phyloP scores from a whole-genome alignment of 2,329 filamentous ascomycete genomes.

The Fusarium subglutinans region DNA sequence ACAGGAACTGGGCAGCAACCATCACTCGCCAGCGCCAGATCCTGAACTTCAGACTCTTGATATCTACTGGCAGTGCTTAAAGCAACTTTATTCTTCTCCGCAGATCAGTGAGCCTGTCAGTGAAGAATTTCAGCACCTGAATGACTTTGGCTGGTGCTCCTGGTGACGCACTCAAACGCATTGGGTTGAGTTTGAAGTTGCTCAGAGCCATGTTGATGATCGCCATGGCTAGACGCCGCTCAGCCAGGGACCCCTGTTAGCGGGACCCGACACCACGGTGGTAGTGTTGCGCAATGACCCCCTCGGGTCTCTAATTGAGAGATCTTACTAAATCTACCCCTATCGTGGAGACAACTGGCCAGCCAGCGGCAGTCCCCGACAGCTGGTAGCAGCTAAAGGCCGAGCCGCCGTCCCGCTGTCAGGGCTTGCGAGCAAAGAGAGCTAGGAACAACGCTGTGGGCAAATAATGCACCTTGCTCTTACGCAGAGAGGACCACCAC shows the following conservation, averaged over 20 bases:
- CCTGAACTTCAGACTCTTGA: not conserved
- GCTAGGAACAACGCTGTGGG: constrained; percentile 20
- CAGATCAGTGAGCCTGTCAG: not conserved
- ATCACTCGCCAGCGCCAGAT: not conserved
- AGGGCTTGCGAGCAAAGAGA: constrained; percentile 7
- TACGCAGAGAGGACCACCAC: not conserved
- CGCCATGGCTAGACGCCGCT: constrained; percentile 12
- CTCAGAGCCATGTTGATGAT: constrained; percentile 22
- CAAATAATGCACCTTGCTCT: constrained; percentile 25
- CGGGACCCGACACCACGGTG: constrained; percentile 36
- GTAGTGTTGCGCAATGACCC: constrained; percentile 32
- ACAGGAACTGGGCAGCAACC: not conserved
- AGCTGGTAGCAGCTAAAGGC: constrained; percentile 14
- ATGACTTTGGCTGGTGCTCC: not conserved
- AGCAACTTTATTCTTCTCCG: not conserved
- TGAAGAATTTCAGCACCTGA: not conserved
- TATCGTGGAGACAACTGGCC: not conserved
- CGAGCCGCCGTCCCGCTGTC: constrained; percentile 27
- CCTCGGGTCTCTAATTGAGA: not conserved
- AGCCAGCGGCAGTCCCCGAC: not conserved
- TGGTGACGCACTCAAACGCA: constrained; percentile 8
- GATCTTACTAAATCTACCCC: not conserved
- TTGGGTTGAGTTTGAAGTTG: not conserved
- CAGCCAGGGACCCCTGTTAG: constrained; percentile 13
- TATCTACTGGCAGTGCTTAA: not conserved